Evolutionary conservation across 2,329 filamentous ascomycete genomes (phyloP).

Genomic region (Epichloe uncinata): DNA sequence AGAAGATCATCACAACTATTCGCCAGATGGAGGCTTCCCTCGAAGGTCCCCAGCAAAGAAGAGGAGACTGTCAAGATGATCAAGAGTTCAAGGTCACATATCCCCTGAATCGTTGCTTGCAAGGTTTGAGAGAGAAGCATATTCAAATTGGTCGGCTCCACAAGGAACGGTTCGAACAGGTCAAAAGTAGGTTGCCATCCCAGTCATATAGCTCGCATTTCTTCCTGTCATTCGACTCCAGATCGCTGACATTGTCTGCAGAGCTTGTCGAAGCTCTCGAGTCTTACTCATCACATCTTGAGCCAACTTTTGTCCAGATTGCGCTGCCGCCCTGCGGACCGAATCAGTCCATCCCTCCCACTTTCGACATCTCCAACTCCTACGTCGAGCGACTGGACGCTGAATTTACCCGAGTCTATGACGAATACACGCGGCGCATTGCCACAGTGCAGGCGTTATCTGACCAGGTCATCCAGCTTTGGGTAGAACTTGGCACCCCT

Average conservation of each 20-base stretch:
- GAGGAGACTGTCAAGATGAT: conserved; percentile 50
- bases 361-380: conserved; percentile 80
- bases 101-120: conserved; percentile 70
- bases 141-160: conserved; percentile 67
- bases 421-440: conserved; percentile 83
- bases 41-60: conserved; percentile 52
- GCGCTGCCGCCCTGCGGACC: conserved; percentile 70
- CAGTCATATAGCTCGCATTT: too few relatives aligned
- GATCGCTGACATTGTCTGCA: conserved; percentile 21
- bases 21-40: conserved; percentile 90
- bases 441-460: conserved; percentile 59
- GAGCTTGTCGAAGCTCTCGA: conserved; percentile 88
- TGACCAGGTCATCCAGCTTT: conserved; percentile 83
- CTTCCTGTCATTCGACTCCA: neutral
- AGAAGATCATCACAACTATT: conserved; percentile 71
- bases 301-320: conserved; percentile 75
- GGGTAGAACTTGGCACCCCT: conserved; percentile 89
- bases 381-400: conserved; percentile 79
- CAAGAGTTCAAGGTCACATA: conserved; percentile 67
- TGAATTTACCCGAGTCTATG: conserved; percentile 90
- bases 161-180: conserved; percentile 85
- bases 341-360: conserved; percentile 62
- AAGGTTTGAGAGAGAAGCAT: conserved; percentile 75
- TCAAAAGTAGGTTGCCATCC: conserved; percentile 56
- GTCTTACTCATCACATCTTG: conserved; percentile 92